phyloP scores from a whole-genome alignment of 225 moss, liverwort and hornwort genomes.

The Thuidium tamariscinum region DNA sequence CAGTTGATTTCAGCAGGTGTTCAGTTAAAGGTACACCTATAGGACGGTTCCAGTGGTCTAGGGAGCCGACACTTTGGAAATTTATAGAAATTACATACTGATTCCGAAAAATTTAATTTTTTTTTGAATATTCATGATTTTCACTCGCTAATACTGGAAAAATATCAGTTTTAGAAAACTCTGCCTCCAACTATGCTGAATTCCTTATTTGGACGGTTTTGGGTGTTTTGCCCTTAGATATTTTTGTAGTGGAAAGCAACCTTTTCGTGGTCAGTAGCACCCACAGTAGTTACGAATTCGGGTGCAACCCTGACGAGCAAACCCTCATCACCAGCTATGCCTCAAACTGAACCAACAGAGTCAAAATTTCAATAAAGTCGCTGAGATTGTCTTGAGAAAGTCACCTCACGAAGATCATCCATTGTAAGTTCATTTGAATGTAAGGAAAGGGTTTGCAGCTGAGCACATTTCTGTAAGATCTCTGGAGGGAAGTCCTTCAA shows the following conservation, averaged over 20 bases:
- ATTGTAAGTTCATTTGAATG: slow-evolving; percentile 91
- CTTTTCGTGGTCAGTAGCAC: background rate
- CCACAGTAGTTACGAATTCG: background rate
- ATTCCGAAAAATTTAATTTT: no score
- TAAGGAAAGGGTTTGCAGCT: slow-evolving; percentile 79
- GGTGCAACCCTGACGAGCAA: background rate
- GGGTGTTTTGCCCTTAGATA: no score
- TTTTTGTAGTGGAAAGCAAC: background rate
- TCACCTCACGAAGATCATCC: slow-evolving; percentile 85
- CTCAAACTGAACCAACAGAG: background rate
- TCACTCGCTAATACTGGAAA: no score
- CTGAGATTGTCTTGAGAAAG: background rate
- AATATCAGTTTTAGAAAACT: no score
- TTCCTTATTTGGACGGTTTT: no score
- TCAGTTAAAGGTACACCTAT: no score
- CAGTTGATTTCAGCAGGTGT: no score
- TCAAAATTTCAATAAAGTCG: background rate
- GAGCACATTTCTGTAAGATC: slow-evolving; percentile 65
- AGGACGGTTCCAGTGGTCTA: no score
- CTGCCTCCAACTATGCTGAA: no score
- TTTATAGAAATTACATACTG: no score
- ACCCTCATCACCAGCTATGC: background rate
- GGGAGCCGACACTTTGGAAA: no score
- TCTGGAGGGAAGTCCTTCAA: slow-evolving; percentile 69
- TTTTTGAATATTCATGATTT: no score